phyloP scores from a whole-genome alignment of 1,284 basidiomycete genomes.

The Megacollybia platyphylla region DNA sequence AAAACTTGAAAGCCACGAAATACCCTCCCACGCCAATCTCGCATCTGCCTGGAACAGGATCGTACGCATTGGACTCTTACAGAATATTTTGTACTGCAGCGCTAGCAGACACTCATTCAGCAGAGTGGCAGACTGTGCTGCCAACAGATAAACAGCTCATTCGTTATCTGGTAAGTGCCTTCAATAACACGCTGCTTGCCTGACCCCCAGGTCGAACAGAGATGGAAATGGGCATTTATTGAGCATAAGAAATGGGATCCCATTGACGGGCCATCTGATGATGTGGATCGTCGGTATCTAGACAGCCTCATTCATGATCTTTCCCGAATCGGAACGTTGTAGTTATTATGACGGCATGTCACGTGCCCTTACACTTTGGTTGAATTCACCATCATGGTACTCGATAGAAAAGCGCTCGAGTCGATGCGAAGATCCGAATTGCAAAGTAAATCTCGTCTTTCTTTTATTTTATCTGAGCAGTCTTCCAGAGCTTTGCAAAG shows the following conservation, averaged over 20 bases:
- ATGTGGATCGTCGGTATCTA: not conserved
- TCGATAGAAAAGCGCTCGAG: slow-evolving; percentile 22
- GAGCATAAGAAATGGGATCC: slow-evolving; percentile 38
- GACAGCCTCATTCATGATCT: slow-evolving; percentile 5
- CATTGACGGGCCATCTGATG: slow-evolving; percentile 19
- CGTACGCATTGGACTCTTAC: slow-evolving; percentile 57
- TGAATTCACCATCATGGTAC: no score
- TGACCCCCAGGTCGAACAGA: slow-evolving; percentile 16
- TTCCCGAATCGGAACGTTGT: not conserved
- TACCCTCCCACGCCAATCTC: slow-evolving; percentile 35
- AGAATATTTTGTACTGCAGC: slow-evolving; percentile 40
- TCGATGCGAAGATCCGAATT: slow-evolving; percentile 55
- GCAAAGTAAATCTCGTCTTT: no score
- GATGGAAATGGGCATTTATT: slow-evolving; percentile 49
- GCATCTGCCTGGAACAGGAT: slow-evolving; percentile 43
- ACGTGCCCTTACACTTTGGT: no score
- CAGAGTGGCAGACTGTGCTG: slow-evolving; percentile 43
- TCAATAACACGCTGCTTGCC: not conserved
- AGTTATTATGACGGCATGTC: no score
- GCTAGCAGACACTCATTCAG: slow-evolving; percentile 15
- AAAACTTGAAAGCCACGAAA: slow-evolving; percentile 3
- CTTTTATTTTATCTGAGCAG: no score
- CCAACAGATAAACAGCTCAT: slow-evolving; percentile 52
- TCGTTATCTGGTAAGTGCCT: slow-evolving; percentile 34
- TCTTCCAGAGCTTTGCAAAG: no score